Base-by-base conservation (phyloP, 768 basidiomycete genomes). In the Mycena leptocephala region DNA sequence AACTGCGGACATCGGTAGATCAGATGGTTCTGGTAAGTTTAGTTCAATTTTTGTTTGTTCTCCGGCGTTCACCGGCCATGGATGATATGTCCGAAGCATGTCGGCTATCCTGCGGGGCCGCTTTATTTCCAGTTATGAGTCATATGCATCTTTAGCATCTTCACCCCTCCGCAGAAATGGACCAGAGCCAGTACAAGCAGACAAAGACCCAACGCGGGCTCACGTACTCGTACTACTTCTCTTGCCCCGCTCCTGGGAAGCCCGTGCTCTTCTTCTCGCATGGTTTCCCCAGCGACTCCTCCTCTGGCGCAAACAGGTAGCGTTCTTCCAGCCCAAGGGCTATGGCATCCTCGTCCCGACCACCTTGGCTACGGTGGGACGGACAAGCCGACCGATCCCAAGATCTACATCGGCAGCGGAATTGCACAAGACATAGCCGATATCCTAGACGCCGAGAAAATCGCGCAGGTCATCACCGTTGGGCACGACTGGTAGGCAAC, bases 291-390 rank as follows among this genome's bases (percentile, higher is more conserved):
- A 83, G 81, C 51, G 83, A 85, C 16, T 83, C 88, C 0, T 79
- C 81, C 84, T 86, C 74, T 90, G 89, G 89, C 79, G 80, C 24
- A 79, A 84, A 39, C 86, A 88, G 77, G 83, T 88, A 20, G 73
- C 79, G 5, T 85, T 83, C 75, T 87, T 89, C 80, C 70, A 80
- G 39, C 78, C 76, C 11, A 75, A 80, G 48, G 89, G 89, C 11
- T 90, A 89, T 77, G 86, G 88, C 7, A 74, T 92, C 56, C 80
- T 92, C 63, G 88, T 85, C 2, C 90, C 89, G 1, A 91, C 77
- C 85, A 89, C 84, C 86, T 91, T 32, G 91, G 91, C 5, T 91
- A 89, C 69, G 91, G 90, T 11, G 86, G 86, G 1, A 90, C 90
- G 11, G 85, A 85, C 76, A 89, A 90, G 74, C 90, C 91, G 2